These are phyloP conservation scores for Syzygium aromaticum DNA, from an alignment of 345 rosid species.

Conservation along the genomic window DNA sequence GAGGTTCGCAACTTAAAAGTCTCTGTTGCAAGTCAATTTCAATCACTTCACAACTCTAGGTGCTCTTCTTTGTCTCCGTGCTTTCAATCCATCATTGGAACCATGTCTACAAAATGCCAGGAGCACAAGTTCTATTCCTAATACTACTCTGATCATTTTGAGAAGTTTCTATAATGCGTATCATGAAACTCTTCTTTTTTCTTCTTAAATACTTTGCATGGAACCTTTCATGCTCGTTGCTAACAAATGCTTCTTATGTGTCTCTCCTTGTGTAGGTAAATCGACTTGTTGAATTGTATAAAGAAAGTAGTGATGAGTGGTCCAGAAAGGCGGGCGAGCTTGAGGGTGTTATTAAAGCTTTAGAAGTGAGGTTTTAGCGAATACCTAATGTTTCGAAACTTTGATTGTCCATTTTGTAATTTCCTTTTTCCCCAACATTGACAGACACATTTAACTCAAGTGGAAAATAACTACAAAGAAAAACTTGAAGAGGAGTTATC, in stretches of 20 bases:
- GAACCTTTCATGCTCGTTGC: neutral
- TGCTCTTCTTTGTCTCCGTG: neutral
- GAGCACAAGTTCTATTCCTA: neutral
- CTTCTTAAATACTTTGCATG: neutral
- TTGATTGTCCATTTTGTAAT: neutral
- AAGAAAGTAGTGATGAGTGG: slow-evolving; percentile 94
- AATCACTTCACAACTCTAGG: neutral
- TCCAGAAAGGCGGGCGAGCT: slow-evolving; percentile 91
- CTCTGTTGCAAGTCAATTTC: neutral
- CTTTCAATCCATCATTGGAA: neutral
- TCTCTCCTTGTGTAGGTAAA: slow-evolving; percentile 38
- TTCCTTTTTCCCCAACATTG: neutral
- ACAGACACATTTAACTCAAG: slow-evolving; percentile 67
- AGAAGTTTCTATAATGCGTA: neutral
- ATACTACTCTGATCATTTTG: neutral
- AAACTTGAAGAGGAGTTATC: slow-evolving; percentile 72
- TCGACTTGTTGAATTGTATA: slow-evolving; percentile 82
- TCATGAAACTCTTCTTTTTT: neutral
- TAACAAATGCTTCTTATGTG: neutral
- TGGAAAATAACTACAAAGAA: slow-evolving; percentile 61
- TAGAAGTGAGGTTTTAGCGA: slow-evolving; percentile 47
- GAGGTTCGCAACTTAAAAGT: neutral
- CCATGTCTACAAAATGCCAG: neutral
- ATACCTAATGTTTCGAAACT: neutral
- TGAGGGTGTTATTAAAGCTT: slow-evolving; percentile 91